phyloP scores from a whole-genome alignment of 2,329 filamentous ascomycete species.

The Ceratocystis ficicola region DNA sequence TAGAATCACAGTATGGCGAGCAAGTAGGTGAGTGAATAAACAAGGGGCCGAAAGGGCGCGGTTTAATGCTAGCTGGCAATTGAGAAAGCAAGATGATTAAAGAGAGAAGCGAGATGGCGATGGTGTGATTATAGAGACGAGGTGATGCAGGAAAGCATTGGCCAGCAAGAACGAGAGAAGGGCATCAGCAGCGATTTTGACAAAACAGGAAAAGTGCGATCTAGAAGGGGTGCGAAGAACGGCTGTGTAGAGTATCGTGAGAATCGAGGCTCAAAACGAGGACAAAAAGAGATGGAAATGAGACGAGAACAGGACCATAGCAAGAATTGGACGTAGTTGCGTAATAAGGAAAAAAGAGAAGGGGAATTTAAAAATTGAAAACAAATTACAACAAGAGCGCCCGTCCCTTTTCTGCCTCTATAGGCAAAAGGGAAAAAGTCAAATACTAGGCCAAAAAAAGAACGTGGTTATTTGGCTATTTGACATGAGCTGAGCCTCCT shows the following conservation, averaged over 20 bases:
- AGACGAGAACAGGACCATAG: neutral
- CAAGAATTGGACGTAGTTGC: neutral
- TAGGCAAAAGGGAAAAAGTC: neutral
- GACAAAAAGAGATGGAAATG: neutral
- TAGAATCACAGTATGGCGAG: neutral
- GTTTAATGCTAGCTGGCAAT: neutral
- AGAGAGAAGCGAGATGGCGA: neutral
- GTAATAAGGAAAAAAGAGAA: neutral
- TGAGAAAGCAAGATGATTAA: neutral
- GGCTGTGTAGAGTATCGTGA: neutral
- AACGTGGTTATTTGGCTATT: neutral
- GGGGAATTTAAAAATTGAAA: neutral
- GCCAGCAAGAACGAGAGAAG: neutral
- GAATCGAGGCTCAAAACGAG: neutral
- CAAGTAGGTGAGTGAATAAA: neutral
- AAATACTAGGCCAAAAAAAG: slow-evolving; percentile 9
- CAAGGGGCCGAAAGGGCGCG: neutral
- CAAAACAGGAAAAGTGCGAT: neutral
- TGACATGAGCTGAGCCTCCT: slow-evolving; percentile 1
- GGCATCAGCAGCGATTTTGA: neutral
- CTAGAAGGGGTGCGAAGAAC: neutral
- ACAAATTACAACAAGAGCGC: neutral
- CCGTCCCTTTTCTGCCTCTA: neutral
- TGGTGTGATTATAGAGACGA: neutral
- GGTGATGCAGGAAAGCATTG: slow-evolving; percentile 3